Conservation (phyloP, 1,284 basidiomycete genomes). For the Cystobasidium pallidum region DNA sequence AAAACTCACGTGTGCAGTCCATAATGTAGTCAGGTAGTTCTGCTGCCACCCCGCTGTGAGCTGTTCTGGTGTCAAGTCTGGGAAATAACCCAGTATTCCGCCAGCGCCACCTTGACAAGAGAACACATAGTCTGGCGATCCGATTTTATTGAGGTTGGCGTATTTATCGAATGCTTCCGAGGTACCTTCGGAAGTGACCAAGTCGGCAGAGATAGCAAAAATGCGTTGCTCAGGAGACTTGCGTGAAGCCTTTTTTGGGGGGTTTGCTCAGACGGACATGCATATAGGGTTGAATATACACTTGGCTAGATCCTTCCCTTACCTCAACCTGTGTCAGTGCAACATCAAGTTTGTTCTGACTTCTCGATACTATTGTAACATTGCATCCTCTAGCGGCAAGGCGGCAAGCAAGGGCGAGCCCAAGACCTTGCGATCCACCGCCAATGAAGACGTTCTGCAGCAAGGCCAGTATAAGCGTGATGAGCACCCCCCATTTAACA, state of each 20-base stretch:
- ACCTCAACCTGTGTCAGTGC: slow-evolving; percentile 71
- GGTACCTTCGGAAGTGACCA: slow-evolving; percentile 63
- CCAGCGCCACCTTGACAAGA: slow-evolving; percentile 70
- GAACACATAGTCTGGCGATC: slow-evolving; percentile 73
- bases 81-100: slow-evolving; percentile 67
- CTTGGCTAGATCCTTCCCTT: not conserved
- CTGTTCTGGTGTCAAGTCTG: slow-evolving; percentile 68
- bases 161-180: slow-evolving; percentile 67
- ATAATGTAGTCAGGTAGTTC: slow-evolving; percentile 65
- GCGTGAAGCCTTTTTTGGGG: slow-evolving; percentile 58
- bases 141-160: slow-evolving; percentile 62
- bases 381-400: slow-evolving; percentile 73
- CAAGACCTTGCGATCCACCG: slow-evolving; percentile 78
- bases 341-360: slow-evolving; percentile 64
- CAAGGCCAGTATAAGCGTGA: slow-evolving; percentile 1
- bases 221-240: slow-evolving; percentile 63
- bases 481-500: not conserved
- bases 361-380: slow-evolving; percentile 78
- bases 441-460: slow-evolving; percentile 64
- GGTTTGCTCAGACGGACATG: not conserved
- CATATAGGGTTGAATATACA: too few species aligned
- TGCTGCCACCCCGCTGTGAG: slow-evolving; percentile 62
- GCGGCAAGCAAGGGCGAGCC: slow-evolving; percentile 70
- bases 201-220: slow-evolving; percentile 66
- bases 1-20: slow-evolving; percentile 70